Conservation (phyloP, 169 alveolate species). For the Sarcocystis neurona region DNA sequence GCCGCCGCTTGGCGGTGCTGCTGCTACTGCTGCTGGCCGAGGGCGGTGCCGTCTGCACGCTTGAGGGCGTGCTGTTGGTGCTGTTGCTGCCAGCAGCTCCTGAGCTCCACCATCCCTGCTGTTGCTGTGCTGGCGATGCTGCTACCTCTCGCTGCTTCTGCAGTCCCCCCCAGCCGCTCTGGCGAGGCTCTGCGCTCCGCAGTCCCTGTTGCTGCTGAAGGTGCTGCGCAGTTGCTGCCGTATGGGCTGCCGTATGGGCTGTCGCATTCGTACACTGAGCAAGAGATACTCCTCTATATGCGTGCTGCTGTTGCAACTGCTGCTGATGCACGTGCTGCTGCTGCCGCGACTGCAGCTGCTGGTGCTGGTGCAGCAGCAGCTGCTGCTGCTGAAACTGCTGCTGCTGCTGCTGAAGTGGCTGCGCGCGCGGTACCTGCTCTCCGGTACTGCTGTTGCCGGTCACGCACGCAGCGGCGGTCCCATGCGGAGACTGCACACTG, state of each 20-base stretch:
- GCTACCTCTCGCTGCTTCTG: too few species aligned
- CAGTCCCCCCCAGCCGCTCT: neutral
- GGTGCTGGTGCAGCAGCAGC: neutral
- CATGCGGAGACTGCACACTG: too few species aligned
- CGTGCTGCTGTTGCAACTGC: neutral
- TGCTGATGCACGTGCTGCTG: slow-evolving; percentile 13
- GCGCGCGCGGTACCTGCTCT: too few species aligned
- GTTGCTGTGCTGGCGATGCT: too few species aligned
- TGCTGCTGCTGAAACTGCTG: neutral
- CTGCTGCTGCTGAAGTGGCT: slow-evolving; percentile 9
- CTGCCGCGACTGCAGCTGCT: slow-evolving; percentile 15
- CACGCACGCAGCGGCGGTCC: too few species aligned
- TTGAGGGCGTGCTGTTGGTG: neutral
- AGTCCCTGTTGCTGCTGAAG: neutral
- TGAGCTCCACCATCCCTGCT: neutral
- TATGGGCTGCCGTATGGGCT: neutral
- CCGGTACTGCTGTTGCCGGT: too few species aligned
- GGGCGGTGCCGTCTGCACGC: neutral
- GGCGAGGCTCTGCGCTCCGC: too few species aligned
- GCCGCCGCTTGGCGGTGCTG: neutral
- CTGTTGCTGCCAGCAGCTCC: neutral
- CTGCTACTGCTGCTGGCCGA: neutral
- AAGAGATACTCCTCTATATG: neutral
- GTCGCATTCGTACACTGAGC: neutral
- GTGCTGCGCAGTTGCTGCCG: neutral